Conservation (phyloP, 2,329 filamentous ascomycete species). For the Hypoxylon sp. region DNA sequence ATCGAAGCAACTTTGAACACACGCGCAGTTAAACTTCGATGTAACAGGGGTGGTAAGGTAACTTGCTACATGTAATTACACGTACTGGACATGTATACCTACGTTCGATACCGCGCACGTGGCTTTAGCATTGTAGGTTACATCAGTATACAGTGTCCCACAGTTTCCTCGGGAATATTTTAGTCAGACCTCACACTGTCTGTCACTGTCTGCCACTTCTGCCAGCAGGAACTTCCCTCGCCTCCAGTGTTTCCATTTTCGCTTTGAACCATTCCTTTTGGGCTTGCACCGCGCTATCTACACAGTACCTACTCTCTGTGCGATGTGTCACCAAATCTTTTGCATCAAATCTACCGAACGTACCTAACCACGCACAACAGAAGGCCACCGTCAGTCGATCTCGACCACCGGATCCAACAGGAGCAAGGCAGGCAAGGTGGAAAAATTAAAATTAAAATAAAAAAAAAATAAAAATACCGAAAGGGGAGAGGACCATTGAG, state of each 20-base stretch:
- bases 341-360: constrained; percentile 32
- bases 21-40: constrained; percentile 26
- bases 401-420: constrained; percentile 2
- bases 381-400: constrained; percentile 21
- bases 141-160: constrained; percentile 12
- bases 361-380: constrained; percentile 12
- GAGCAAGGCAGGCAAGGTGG: neutral
- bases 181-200: constrained; percentile 17
- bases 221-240: no score
- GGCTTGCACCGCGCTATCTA: constrained; percentile 16
- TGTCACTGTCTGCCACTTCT: constrained; percentile 23
- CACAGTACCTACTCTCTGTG: constrained; percentile 28
- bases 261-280: neutral
- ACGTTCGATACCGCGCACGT: constrained; percentile 32
- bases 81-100: no score
- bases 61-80: no score
- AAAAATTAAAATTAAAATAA: neutral
- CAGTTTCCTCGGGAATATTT: constrained; percentile 23
- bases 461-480: constrained; percentile 4
- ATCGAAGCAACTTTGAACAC: constrained; percentile 6
- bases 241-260: constrained; percentile 14
- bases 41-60: no score
- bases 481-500: neutral
- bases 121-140: constrained; percentile 9
- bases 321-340: constrained; percentile 35